Evolutionary conservation across 257 asterid species (phyloP).

Genomic region (Cynanchum wilfordii): DNA sequence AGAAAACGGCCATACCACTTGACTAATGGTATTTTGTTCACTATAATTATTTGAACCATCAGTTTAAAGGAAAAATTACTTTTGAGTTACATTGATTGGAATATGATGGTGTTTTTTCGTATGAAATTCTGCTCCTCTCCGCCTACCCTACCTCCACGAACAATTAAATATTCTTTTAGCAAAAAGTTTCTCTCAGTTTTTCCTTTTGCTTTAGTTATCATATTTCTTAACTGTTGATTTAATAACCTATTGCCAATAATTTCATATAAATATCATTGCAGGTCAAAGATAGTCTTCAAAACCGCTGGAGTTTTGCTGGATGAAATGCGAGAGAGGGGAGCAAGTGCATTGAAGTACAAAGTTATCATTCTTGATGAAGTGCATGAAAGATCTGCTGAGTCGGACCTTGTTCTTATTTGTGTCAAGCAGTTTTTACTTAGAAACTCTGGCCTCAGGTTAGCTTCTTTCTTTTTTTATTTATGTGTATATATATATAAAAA

Average conservation of each 20-base stretch:
- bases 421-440: conserved; percentile 81
- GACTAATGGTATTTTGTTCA: neutral
- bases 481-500: no score
- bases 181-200: neutral
- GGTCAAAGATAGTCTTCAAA: conserved; percentile 86
- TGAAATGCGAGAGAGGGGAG: conserved; percentile 93
- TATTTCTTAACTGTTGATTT: conserved; percentile 8
- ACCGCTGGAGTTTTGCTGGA: conserved; percentile 99
- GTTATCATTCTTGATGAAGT: conserved; percentile 95
- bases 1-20: neutral
- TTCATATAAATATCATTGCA: conserved; percentile 26
- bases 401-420: conserved; percentile 95
- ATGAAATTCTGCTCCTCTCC: neutral
- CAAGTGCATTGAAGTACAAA: conserved; percentile 81
- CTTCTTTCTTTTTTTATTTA: neutral
- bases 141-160: no score
- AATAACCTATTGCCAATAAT: conserved; percentile 16
- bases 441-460: conserved; percentile 62
- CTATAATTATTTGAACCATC: neutral
- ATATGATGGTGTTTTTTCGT: neutral
- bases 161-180: neutral
- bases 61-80: neutral
- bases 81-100: neutral
- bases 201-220: conserved; percentile 3
- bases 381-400: conserved; percentile 98